Base-by-base conservation (phyloP, 192 early-diverging fungal species). In the Paraglomus brasilianum region DNA sequence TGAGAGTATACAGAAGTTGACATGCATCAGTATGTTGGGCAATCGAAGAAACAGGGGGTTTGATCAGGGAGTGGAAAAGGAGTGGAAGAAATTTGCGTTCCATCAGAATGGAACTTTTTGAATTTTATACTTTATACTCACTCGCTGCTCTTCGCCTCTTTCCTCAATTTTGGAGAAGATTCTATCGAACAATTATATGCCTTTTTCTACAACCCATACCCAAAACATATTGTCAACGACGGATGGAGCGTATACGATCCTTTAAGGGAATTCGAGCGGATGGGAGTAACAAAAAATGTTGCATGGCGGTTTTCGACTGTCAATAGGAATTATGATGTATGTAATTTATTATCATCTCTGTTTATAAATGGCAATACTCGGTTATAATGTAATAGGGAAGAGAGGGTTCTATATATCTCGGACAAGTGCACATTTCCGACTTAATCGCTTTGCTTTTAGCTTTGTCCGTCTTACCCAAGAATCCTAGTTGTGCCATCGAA, bases 391-490 rank as follows among this genome's bases (percentile, higher is more conserved):
- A 30, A 30, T 30, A 30, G 30, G n/a, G 3, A 30, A 3, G 30
- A 30, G 30, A 30, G 30, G 3, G 3, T 30, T 30, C 30, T 30
- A 30, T 30, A 30, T 30, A 30, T 30, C 3, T 30, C 3, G 3
- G 30, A 30, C 30, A 30, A 30, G 1, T 30, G 30, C 30, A 30
- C 30, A 30, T 30, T 30, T 30, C 30, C 30, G 30, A 30, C 30
- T 1, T 30, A 30, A 2, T 30, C 30, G 30, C 30, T 30, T 67
- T n/a, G 8, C 13, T 13, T 13, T 53, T 74, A 92, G 87, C 86
- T 96, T 70, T 95, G 89, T 47, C 80, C 89, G 1, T 97, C 97
- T 13, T 99, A 99, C 74, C 95, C 97, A 22, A 68, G 81, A 0
- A 63, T 83, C 6, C 72, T 99, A 51, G 90, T 84, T 0, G 95